Percentiles rank a stretch among this genome's conserved stretches.
Conservation (phyloP, 306 rosid species). For the Notholithocarpus densiflorus region DNA sequence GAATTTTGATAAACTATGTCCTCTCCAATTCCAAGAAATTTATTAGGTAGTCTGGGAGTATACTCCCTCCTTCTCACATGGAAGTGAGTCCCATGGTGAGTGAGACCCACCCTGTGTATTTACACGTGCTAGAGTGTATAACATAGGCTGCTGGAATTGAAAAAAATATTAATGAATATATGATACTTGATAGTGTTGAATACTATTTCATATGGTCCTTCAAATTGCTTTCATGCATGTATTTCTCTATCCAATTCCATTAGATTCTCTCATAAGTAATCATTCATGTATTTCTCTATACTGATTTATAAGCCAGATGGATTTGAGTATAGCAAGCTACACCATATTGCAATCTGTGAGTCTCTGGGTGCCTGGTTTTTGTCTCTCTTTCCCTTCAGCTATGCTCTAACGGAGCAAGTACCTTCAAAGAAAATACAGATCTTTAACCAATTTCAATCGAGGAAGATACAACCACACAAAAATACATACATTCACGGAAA, state of each 20-base stretch:
- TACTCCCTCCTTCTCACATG: too few relatives aligned
- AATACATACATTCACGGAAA: background rate
- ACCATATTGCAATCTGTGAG: conserved; percentile 9
- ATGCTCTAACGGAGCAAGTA: conserved; percentile 13
- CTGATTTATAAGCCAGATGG: conserved; percentile 4
- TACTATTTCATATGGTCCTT: conserved; percentile 16
- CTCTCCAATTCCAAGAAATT: too few relatives aligned
- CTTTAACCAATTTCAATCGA: conserved; percentile 3
- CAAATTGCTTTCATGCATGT: conserved; percentile 10
- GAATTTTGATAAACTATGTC: too few relatives aligned
- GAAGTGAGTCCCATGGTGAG: too few relatives aligned
- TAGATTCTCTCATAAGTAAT: background rate
- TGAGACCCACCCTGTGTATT: too few relatives aligned
- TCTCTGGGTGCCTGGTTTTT: conserved; percentile 10
- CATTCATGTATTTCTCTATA: conserved; percentile 25
- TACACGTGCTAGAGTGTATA: conserved; percentile 3
- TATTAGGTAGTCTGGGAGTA: too few relatives aligned
- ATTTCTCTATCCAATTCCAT: conserved; percentile 5
- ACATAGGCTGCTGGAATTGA: conserved; percentile 10
- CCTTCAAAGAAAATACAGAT: conserved; percentile 15
- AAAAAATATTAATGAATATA: conserved; percentile 1
- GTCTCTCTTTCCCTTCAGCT: conserved; percentile 17
- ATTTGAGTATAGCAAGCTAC: conserved; percentile 16
- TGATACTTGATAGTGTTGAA: conserved; percentile 4
- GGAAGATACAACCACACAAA: background rate